Conservation (phyloP, 495 filamentous ascomycete genomes). For the Filosporella fistucella region DNA sequence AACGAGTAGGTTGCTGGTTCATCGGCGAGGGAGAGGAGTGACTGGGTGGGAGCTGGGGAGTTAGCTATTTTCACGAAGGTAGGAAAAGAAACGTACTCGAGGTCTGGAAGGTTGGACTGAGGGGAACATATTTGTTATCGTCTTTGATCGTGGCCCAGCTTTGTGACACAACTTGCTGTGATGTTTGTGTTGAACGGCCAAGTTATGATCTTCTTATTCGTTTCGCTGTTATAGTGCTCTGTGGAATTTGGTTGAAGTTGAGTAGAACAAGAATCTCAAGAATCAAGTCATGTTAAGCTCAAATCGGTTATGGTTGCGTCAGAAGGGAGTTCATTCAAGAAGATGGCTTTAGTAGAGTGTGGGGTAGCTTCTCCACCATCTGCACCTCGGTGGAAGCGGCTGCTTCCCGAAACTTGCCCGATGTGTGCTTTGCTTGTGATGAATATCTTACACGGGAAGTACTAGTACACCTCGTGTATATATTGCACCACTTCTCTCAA, state of each 20-base stretch:
- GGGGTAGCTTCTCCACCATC: constrained; percentile 9
- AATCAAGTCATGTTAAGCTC: too few species aligned
- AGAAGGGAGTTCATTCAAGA: not conserved
- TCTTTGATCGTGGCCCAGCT: too few species aligned
- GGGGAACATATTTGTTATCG: too few species aligned
- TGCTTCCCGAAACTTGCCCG: too few species aligned
- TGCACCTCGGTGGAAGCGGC: too few species aligned
- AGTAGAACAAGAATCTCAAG: not conserved
- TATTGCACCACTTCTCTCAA: too few species aligned
- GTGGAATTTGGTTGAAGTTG: not conserved
- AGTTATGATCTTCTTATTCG: not conserved
- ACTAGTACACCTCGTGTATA: too few species aligned
- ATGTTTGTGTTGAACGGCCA: not conserved
- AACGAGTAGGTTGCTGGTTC: constrained; percentile 16
- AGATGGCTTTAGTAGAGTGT: not conserved
- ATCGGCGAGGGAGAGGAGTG: constrained; percentile 1
- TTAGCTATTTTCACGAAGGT: not conserved
- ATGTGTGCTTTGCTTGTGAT: too few species aligned
- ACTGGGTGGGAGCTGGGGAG: not conserved
- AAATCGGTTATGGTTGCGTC: too few species aligned
- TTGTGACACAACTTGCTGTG: too few species aligned
- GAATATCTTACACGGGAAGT: too few species aligned
- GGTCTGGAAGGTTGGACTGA: constrained; percentile 12
- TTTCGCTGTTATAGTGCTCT: not conserved
- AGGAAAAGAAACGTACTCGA: constrained; percentile 3